phyloP scores from a whole-genome alignment of 768 basidiomycete genomes.

The Amanita rimosa region DNA sequence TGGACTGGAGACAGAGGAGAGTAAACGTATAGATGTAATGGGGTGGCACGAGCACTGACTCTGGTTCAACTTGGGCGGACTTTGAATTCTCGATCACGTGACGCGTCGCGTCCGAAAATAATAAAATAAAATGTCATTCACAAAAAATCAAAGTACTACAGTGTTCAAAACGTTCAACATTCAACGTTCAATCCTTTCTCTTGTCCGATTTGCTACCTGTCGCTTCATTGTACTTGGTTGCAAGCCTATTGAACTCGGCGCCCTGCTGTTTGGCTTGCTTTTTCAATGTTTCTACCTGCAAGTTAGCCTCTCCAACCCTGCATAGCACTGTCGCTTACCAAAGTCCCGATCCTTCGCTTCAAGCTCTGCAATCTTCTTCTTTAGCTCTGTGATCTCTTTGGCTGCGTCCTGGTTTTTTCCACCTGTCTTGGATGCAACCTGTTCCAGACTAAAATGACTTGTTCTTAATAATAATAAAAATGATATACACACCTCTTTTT shows the following conservation, averaged over 20 bases:
- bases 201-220: conserved; percentile 51
- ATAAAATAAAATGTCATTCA: too few species aligned
- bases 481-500: conserved; percentile 35
- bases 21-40: neutral
- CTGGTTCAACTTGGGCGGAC: neutral
- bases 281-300: conserved; percentile 55
- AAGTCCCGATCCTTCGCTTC: conserved; percentile 56
- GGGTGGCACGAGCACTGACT: neutral
- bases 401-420: conserved; percentile 26
- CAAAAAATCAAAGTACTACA: too few species aligned
- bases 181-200: conserved; percentile 55
- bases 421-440: conserved; percentile 11
- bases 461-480: neutral
- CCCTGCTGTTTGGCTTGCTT: conserved; percentile 74
- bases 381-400: conserved; percentile 55
- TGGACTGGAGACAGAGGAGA: neutral
- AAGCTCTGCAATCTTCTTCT: conserved; percentile 48
- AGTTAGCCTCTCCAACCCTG: neutral
- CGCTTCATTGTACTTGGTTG: conserved; percentile 62
- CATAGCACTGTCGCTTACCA: conserved; percentile 27
- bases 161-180: too few species aligned
- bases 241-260: conserved; percentile 72
- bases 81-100: conserved; percentile 3
- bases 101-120: too few species aligned
- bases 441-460: neutral